Evolutionary conservation across 116 monocot species (phyloP).

Genomic region (Posidonia oceanica): DNA sequence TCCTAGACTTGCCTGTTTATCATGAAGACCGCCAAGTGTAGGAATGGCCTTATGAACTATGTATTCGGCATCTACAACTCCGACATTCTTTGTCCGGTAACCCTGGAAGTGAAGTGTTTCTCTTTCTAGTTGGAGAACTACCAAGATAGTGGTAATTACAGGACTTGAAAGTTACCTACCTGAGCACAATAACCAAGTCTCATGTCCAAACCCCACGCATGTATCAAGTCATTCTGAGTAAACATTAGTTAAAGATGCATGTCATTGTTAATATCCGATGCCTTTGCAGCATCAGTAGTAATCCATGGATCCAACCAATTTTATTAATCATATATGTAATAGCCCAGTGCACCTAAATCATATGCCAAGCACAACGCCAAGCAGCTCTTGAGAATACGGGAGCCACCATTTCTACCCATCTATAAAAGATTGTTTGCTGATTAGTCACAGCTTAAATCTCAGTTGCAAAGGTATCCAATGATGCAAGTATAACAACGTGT

Average conservation of each 20-base stretch:
- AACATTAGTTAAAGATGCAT: constrained; percentile 4
- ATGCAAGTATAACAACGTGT: background rate
- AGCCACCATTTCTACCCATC: constrained; percentile 94
- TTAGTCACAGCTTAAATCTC: background rate
- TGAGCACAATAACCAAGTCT: constrained; percentile 83
- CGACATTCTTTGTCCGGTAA: constrained; percentile 61
- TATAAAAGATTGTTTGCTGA: constrained; percentile 6
- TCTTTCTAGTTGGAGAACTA: constrained; percentile 1
- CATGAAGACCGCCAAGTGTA: constrained; percentile 51
- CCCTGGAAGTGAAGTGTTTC: constrained; percentile 30
- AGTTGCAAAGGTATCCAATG: background rate
- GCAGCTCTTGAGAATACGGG: constrained; percentile 75
- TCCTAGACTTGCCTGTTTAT: constrained; percentile 29
- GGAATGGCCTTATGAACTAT: constrained; percentile 69
- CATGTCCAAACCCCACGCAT: constrained; percentile 91
- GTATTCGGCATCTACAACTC: constrained; percentile 84
- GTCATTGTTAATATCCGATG: background rate
- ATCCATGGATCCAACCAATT: background rate
- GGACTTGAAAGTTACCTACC: constrained; percentile 8
- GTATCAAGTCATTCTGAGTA: constrained; percentile 81
- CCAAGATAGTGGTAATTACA: background rate
- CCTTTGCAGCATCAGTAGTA: no score
- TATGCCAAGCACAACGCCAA: constrained; percentile 75
- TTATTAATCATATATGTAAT: background rate
- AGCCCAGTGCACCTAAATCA: constrained; percentile 46